A percentile compares a stretch with the other conserved stretches of the same genome.
These are phyloP conservation scores for Schwanniomyces polymorphus DNA, from an alignment of 805 yeast species.

Conservation along the genomic window DNA sequence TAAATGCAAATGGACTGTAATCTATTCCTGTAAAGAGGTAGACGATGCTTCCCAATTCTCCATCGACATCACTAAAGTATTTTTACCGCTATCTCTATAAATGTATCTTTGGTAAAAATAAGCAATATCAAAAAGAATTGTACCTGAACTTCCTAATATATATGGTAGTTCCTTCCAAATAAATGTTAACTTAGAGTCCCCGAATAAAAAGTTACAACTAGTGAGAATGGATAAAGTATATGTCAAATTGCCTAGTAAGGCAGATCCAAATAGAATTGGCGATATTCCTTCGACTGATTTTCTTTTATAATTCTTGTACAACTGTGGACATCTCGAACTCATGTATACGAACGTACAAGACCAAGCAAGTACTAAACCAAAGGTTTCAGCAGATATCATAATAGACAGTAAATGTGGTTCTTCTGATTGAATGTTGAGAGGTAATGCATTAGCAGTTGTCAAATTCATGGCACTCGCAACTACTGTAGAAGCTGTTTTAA, in stretches of 20 bases:
- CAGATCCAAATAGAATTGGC: slow-evolving; percentile 74
- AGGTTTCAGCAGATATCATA: neutral
- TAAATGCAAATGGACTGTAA: neutral
- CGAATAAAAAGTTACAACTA: slow-evolving; percentile 50
- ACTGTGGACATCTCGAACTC: slow-evolving; percentile 81
- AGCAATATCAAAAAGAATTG: slow-evolving; percentile 71
- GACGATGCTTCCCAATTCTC: slow-evolving; percentile 14
- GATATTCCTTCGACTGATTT: slow-evolving; percentile 88
- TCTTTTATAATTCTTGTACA: slow-evolving; percentile 70
- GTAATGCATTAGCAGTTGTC: slow-evolving; percentile 11
- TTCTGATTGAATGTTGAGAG: slow-evolving; percentile 1
- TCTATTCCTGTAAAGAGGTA: neutral
- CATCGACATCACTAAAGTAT: slow-evolving; percentile 18
- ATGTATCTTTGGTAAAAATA: slow-evolving; percentile 62
- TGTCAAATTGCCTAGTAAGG: slow-evolving; percentile 73
- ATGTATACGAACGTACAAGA: slow-evolving; percentile 73
- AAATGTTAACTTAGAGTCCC: slow-evolving; percentile 43
- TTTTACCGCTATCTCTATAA: slow-evolving; percentile 22
- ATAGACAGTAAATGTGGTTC: neutral
- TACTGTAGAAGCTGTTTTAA: slow-evolving; percentile 2
- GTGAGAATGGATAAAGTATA: slow-evolving; percentile 75
- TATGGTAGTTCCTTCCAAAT: slow-evolving; percentile 75
- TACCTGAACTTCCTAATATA: slow-evolving; percentile 82
- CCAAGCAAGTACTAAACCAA: slow-evolving; percentile 61
- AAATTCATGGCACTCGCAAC: slow-evolving; percentile 7